Conservation (phyloP, 805 yeast species). For the Lachancea meyersii region DNA sequence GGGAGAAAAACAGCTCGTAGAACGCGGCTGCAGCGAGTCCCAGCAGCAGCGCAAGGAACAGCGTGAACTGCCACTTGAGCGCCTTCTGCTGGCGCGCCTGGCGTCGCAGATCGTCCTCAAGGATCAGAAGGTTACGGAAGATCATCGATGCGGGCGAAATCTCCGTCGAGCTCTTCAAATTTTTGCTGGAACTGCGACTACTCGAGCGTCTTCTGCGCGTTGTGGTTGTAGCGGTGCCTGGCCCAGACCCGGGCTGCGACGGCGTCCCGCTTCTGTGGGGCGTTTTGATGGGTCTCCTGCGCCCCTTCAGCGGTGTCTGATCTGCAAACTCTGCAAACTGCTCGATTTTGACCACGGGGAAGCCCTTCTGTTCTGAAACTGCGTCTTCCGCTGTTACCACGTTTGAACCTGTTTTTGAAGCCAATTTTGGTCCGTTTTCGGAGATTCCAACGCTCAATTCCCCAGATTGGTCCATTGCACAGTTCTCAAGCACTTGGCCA, state of each 20-base stretch:
- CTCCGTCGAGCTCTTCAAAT: constrained; percentile 24
- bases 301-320: constrained; percentile 7
- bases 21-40: constrained; percentile 37
- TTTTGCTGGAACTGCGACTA: constrained; percentile 28
- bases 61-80: constrained; percentile 44
- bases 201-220: constrained; percentile 20
- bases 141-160: constrained; percentile 59
- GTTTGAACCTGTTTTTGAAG: background rate
- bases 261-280: background rate
- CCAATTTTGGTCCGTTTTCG: background rate
- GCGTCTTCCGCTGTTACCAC: background rate
- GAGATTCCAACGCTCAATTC: background rate
- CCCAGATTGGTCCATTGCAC: background rate
- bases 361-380: background rate
- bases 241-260: background rate
- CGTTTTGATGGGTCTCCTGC: constrained; percentile 1
- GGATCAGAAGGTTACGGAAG: constrained; percentile 70
- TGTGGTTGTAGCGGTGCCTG: background rate
- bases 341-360: constrained; percentile 14
- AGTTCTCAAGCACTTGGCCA: background rate
- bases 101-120: constrained; percentile 79
- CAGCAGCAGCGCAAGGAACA: constrained; percentile 37
- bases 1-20: constrained; percentile 36
- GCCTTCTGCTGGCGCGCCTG: constrained; percentile 71
- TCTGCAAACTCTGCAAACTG: constrained; percentile 4